Evolutionary conservation across 139 green algal species (phyloP), one percentile per base, ranked within the genome.

Genomic region (Micractinium conductrix): DNA sequence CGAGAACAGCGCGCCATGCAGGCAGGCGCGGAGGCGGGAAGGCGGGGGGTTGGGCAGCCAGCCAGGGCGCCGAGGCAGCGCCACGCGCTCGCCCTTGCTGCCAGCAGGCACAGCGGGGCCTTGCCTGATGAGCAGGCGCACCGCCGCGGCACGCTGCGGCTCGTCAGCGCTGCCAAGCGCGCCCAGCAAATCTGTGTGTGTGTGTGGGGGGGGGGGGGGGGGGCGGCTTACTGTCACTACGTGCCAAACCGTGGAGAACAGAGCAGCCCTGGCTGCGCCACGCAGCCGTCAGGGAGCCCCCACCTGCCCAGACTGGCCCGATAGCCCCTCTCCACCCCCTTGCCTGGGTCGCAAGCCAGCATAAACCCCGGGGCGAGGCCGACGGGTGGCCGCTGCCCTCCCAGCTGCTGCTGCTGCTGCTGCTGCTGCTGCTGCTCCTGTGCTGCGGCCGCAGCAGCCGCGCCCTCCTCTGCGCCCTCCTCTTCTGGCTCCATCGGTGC

Each of bases 101-200:
- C 19, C 37, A 3, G 30, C 5, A 5, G 0, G n/a, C n/a, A n/a
- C n/a, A n/a, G n/a, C n/a, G n/a, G n/a, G 0, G 26, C 4, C 71
- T 24, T 8, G 48, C 74, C 74, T 82, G 4, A 95, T 85, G 38
- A 96, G 88, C 63, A 96, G 84, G n/a, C 88, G 74, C 45, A 95
- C 86, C 0, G 90, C 90, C 1, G 81, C 68, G 0, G 81, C 84
- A 14, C 92, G 85, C 30, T 80, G 74, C 38, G 4, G 83, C 63
- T 9, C 40, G 60, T 67, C 16, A 3, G 35, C 10, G 78, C 55
- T 74, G 37, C 40, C n/a, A n/a, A n/a, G n/a, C n/a, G n/a, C n/a
- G n/a, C n/a, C n/a, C n/a, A n/a, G n/a, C n/a, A n/a, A n/a, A n/a
- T n/a, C n/a, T n/a, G n/a, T n/a, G n/a, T n/a, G n/a, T n/a, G n/a